These are phyloP conservation scores for Colletotrichum tropicicola DNA, from an alignment of 2,329 filamentous ascomycete genomes.

Conservation along the genomic window DNA sequence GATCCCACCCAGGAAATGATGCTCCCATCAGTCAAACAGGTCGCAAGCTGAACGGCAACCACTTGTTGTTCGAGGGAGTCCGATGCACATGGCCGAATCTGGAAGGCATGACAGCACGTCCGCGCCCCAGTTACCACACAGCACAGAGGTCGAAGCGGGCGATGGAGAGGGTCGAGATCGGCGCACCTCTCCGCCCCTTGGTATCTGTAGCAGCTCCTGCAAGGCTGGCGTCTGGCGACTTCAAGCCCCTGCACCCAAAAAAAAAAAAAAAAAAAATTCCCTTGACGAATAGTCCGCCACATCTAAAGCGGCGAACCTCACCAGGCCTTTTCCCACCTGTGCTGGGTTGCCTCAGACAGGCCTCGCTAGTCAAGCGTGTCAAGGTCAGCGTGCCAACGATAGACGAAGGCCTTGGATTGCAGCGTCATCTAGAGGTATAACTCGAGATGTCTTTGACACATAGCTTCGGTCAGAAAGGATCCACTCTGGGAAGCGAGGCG, in stretches of 20 bases:
- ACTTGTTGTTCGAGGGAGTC: not conserved
- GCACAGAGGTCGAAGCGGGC: not conserved
- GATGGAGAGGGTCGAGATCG: not conserved
- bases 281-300: not conserved
- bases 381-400: too few species aligned
- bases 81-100: not conserved
- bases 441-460: not conserved
- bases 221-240: slow-evolving; percentile 18
- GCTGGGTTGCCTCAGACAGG: not conserved
- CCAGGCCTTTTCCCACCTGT: not conserved
- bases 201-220: slow-evolving; percentile 7
- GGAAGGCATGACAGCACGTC: not conserved
- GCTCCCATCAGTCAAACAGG: not conserved
- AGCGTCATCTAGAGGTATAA: not conserved
- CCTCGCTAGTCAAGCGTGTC: slow-evolving; percentile 1
- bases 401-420: not conserved
- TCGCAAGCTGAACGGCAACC: not conserved
- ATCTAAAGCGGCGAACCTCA: slow-evolving; percentile 5
- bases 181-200: not conserved
- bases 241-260: not conserved
- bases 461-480: not conserved
- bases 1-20: not conserved
- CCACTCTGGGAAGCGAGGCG: not conserved
- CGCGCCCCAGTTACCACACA: not conserved
- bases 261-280: slow-evolving; percentile 14